Percentiles rank a stretch among this genome's conserved stretches.
Conservation (phyloP, 768 basidiomycete species). For the Neoboletus magnificus region DNA sequence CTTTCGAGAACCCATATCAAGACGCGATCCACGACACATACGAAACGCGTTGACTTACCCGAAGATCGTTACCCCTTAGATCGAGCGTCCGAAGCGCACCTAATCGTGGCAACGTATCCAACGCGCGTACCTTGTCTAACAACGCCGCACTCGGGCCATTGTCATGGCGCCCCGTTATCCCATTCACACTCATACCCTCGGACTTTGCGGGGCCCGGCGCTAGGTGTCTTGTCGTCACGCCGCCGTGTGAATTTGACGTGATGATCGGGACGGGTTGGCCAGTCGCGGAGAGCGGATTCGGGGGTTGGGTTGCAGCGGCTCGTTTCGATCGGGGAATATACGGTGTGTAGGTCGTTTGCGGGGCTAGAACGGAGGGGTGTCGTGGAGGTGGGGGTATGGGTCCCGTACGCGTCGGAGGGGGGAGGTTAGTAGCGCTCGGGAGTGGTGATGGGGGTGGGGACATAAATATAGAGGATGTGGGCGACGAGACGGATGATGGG, state of each 20-base stretch:
- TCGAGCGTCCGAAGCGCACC: slow-evolving; percentile 88
- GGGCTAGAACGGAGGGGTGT: slow-evolving; percentile 44
- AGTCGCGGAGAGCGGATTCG: slow-evolving; percentile 38
- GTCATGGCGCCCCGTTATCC: slow-evolving; percentile 16
- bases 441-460: slow-evolving; percentile 34
- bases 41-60: slow-evolving; percentile 49
- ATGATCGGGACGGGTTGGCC: slow-evolving; percentile 64
- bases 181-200: slow-evolving; percentile 2
- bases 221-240: slow-evolving; percentile 47
- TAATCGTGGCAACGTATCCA: slow-evolving; percentile 81
- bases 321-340: slow-evolving; percentile 71
- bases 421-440: slow-evolving; percentile 24
- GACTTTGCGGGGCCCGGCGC: not conserved
- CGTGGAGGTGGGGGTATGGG: slow-evolving; percentile 47
- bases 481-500: slow-evolving; percentile 8
- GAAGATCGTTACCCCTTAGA: slow-evolving; percentile 87
- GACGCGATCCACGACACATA: not conserved
- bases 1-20: slow-evolving; percentile 25
- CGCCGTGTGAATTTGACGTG: slow-evolving; percentile 57
- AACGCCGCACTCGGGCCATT: slow-evolving; percentile 70
- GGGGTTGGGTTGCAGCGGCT: slow-evolving; percentile 23
- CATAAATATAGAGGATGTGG: slow-evolving; percentile 18
- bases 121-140: slow-evolving; percentile 83
- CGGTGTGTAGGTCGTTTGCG: slow-evolving; percentile 78
- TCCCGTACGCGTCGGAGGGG: slow-evolving; percentile 31